Evolutionary conservation across 768 basidiomycete genomes (phyloP), one percentile per base, ranked within the genome.

Genomic region (Collybiopsis luxurians): DNA sequence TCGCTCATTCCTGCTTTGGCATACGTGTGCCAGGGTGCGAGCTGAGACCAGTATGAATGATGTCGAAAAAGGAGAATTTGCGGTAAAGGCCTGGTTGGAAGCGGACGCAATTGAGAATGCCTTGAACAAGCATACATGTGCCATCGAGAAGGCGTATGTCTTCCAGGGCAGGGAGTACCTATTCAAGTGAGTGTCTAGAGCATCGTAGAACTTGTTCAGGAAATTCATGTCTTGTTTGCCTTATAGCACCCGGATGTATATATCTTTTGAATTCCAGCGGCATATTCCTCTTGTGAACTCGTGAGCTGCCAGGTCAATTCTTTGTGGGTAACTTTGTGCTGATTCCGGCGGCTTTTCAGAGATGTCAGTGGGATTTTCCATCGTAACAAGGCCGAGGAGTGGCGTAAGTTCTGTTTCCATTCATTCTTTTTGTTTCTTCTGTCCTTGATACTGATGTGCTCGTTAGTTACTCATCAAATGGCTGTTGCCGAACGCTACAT

Each of bases 121-220:
- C 26, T 67, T 90, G 56, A 77, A 86, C 62, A 69, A 69, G 21
- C 89, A 91, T 63, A 83, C 80, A 0, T 92, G 90, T 66, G 73
- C 72, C 13, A 75, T 89, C 42, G 89, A 90, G 68, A 74, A 82
- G 59, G 77, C 86, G 9, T 89, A 81, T 62, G 73, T 91, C 24
- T 90, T 81, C 64, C 81, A 84, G 50, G 88, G 85, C 39, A 76
- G 87, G 45, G 90, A 90, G 61, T 87, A 82, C 62, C 73, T 91
- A 26, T 90, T 89, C 76, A 89, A 89, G 89, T 89, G 66, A 68
- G 87, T 71, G 24, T 1, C 21, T 6, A 12, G 40, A 26, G 11
- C 4, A n/a, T 13, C 2, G n/a, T n/a, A n/a, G 21, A 23, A 24
- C 19, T 11, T 51, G n/a, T 36, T 50, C 6, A 39, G 12, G 4